Evolutionary conservation across 768 basidiomycete genomes (phyloP), one percentile per base, ranked within the genome.

Genomic region (Thelephora aurantiotincta): DNA sequence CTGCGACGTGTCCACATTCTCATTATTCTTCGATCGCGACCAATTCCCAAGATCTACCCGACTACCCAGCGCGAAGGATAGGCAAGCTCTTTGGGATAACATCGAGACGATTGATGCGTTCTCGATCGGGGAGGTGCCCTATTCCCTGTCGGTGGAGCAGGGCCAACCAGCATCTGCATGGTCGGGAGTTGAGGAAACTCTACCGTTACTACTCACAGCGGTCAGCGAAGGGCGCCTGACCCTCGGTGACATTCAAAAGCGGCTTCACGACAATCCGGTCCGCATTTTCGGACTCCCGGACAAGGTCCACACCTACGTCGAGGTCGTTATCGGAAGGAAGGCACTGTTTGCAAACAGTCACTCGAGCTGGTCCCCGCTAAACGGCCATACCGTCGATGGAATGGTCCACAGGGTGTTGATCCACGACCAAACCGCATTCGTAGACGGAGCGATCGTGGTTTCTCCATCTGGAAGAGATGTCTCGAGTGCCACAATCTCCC

Each of bases 1-100:
- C 2, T 98, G 94, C 63, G 96, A 99, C 55, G 89, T 96, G 30
- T 81, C 92, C 12, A 74, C 97, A 44, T 97, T 85, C 63, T 75
- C 88, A 14, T 68, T 99, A 46, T 97, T 96, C 76, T 93, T 89
- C 68, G 77, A 75, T 2, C 71, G 67, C 41, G 83, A 82, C 47
- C 72, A 87, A 50, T 93, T 78, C 68, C 80, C 82, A 1, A 67
- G 65, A 1, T 70, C 78, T 16, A 66, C 68, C 2, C 68, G 71
- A 54, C 72, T 96, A 35, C 93, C 92, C 2, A 71, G 83, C 0
- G 57, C 63, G 2, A 76, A 78, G 46, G 88, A 93, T 54, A 92
- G 96, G 61, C 71, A 73, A 44, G 75, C 79, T 3, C 68, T 98
- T 13, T 98, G 94, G 94, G 68, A 78, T 48, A 85, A 87, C 58